These are phyloP conservation scores for Wickerhamiella alocasiicola DNA, from an alignment of 805 yeast genomes.

Conservation along the genomic window DNA sequence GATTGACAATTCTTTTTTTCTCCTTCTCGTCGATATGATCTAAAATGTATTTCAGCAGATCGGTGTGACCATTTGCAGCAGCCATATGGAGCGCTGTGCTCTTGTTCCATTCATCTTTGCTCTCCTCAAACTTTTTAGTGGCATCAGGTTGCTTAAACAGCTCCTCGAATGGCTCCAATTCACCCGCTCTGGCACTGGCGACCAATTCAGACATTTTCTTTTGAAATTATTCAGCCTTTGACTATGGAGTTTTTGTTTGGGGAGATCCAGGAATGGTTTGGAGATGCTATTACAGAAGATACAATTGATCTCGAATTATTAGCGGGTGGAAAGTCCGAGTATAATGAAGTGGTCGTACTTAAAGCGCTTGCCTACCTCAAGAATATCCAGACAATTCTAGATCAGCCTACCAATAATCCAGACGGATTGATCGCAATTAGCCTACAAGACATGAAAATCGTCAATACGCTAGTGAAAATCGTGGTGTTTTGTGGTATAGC, in stretches of 20 bases:
- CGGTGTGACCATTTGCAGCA: conserved; percentile 82
- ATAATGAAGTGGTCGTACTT: not conserved
- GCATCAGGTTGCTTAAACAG: conserved; percentile 40
- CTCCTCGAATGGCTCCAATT: conserved; percentile 57
- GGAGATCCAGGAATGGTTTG: not conserved
- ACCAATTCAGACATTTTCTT: conserved; percentile 30
- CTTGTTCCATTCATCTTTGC: conserved; percentile 50
- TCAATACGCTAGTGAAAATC: conserved; percentile 51
- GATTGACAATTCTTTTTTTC: conserved; percentile 33
- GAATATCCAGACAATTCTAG: not conserved
- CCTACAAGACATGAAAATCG: conserved; percentile 68
- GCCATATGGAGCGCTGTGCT: conserved; percentile 90
- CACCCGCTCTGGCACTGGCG: conserved; percentile 75
- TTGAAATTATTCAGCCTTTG: conserved; percentile 1
- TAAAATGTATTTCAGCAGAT: conserved; percentile 49
- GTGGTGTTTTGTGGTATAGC: conserved; percentile 63
- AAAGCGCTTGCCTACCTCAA: not conserved
- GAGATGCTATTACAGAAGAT: not conserved
- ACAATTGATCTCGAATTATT: not conserved
- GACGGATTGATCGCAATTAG: conserved; percentile 41
- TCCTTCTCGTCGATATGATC: conserved; percentile 32
- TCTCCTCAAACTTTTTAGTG: conserved; percentile 32
- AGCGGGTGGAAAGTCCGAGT: not conserved
- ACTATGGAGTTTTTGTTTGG: conserved; percentile 8
- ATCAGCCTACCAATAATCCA: conserved; percentile 8